Percentiles rank a stretch among this genome's conserved stretches.
These are phyloP conservation scores for Pleurozium schreberi DNA, from an alignment of 225 moss, liverwort and hornwort species.

Conservation along the genomic window DNA sequence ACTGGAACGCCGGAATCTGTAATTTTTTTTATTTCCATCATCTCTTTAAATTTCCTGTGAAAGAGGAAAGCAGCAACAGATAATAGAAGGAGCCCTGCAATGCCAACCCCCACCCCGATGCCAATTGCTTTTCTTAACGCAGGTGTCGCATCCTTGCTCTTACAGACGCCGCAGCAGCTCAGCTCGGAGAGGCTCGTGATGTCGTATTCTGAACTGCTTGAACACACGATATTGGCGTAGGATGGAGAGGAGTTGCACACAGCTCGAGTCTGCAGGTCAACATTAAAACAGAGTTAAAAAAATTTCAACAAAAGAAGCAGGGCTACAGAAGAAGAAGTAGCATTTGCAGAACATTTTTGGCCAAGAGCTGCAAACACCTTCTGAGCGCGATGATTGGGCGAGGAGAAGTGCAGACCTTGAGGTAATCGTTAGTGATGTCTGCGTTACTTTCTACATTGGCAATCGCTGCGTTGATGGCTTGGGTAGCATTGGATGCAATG, in stretches of 20 bases:
- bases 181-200: background rate
- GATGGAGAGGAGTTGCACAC: background rate
- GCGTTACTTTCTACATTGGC: background rate
- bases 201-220: background rate
- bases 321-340: background rate
- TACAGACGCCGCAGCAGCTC: background rate
- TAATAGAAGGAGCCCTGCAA: background rate
- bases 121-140: background rate
- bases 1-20: background rate
- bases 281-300: fast-evolving
- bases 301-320: background rate
- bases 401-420: background rate
- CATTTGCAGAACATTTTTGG: background rate
- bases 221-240: background rate
- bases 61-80: background rate
- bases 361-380: background rate
- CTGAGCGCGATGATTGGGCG: no score
- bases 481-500: background rate
- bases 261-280: background rate
- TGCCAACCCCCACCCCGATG: background rate
- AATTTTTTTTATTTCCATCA: background rate
- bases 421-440: background rate
- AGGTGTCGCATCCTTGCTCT: background rate
- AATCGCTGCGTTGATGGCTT: background rate
- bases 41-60: background rate